Evolutionary conservation across 208 protist species (phyloP).

Genomic region (Leishmania major): DNA sequence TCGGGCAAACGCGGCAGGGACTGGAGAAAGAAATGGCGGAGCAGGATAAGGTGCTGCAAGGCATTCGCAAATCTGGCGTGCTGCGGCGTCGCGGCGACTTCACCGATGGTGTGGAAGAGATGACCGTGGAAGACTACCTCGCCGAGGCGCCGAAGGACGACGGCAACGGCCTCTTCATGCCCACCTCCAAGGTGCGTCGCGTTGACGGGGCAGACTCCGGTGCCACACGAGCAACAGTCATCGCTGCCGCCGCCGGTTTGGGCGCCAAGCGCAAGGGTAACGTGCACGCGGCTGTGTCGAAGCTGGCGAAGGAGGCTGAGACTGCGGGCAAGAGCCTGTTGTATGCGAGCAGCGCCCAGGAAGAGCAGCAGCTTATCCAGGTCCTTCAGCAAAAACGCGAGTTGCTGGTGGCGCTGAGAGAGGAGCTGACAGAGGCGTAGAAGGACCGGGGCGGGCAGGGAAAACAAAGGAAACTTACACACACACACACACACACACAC

Average conservation of each 20-base stretch:
- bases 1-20: constrained; percentile 22
- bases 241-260: constrained; percentile 8
- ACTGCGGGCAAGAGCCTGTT: constrained; percentile 16
- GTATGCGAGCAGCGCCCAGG: constrained; percentile 11
- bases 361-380: constrained; percentile 27
- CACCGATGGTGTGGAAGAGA: constrained; percentile 87
- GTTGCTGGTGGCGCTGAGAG: constrained; percentile 15
- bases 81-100: constrained; percentile 65
- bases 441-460: neutral
- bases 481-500: too few relatives aligned
- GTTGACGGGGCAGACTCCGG: constrained; percentile 21
- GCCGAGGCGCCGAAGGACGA: constrained; percentile 44
- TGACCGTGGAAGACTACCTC: constrained; percentile 41
- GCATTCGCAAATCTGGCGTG: constrained; percentile 55
- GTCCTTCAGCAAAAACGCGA: constrained; percentile 31
- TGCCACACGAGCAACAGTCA: neutral
- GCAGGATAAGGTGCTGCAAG: constrained; percentile 54
- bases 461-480: neutral
- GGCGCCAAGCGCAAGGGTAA: constrained; percentile 23
- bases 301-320: constrained; percentile 33
- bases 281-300: constrained; percentile 25
- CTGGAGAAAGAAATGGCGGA: constrained; percentile 55
- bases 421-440: constrained; percentile 22
- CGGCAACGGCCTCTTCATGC: constrained; percentile 23
- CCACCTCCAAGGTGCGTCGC: constrained; percentile 30